phyloP scores from a whole-genome alignment of 2,329 filamentous ascomycete genomes.

The Cytospora schulzeri region DNA sequence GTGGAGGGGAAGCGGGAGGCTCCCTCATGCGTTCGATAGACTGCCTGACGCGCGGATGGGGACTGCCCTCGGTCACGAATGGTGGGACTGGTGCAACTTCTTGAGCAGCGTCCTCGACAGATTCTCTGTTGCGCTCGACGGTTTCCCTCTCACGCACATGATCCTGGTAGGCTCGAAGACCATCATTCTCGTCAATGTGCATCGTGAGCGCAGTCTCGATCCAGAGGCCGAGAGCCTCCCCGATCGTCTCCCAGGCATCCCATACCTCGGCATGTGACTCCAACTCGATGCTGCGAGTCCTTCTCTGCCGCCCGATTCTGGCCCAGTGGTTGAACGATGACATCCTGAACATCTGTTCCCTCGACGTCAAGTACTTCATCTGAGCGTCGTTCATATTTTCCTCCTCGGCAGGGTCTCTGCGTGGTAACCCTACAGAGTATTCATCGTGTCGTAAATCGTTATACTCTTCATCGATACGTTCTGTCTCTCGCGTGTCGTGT shows the following conservation, averaged over 20 bases:
- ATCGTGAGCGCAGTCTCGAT: conserved; percentile 34
- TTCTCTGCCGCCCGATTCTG: conserved; percentile 14
- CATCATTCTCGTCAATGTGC: conserved; percentile 26
- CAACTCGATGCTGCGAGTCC: conserved; percentile 19
- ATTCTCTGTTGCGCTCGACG: conserved; percentile 16
- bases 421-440: conserved; percentile 22
- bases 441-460: conserved; percentile 24
- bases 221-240: conserved; percentile 46
- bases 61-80: conserved; percentile 10
- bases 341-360: conserved; percentile 26
- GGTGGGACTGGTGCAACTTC: conserved; percentile 1
- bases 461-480: conserved; percentile 23
- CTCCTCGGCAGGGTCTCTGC: conserved; percentile 20
- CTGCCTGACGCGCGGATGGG: conserved; percentile 25
- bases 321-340: conserved; percentile 28
- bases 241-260: conserved; percentile 26
- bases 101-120: not conserved
- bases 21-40: conserved; percentile 24
- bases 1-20: not conserved
- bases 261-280: conserved; percentile 26
- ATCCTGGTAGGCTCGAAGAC: conserved; percentile 26
- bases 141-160: conserved; percentile 21
- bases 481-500: conserved; percentile 21
- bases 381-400: conserved; percentile 19
- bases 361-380: conserved; percentile 24